These are phyloP conservation scores for Globisporangium orthogonon DNA, from an alignment of 352 stramenopile species.

Conservation along the genomic window DNA sequence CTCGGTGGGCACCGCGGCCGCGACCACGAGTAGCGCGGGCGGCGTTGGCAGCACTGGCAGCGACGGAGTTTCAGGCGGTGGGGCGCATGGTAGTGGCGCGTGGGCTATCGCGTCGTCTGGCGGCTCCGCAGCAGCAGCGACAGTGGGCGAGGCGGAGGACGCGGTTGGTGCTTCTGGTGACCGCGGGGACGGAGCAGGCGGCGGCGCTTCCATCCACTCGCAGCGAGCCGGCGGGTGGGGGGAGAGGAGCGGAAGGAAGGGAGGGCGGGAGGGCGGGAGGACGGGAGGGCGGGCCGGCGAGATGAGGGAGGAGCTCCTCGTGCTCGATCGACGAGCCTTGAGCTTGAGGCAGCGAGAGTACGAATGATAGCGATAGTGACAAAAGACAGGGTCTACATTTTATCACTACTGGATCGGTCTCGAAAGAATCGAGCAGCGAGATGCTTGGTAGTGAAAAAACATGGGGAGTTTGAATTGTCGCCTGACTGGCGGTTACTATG, in stretches of 20 bases:
- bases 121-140: not conserved
- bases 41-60: not conserved
- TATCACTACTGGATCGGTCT: too few species aligned
- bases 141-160: not conserved
- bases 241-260: not conserved
- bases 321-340: not conserved
- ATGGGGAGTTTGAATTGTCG: too few species aligned
- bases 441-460: too few species aligned
- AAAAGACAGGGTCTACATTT: not conserved
- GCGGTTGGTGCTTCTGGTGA: not conserved
- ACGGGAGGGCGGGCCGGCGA: too few species aligned
- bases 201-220: constrained; percentile 2
- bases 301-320: too few species aligned
- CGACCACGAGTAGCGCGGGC: not conserved
- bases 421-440: too few species aligned
- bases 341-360: not conserved
- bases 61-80: not conserved
- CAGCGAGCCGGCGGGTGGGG: not conserved
- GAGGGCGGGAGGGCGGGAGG: too few species aligned
- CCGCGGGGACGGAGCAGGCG: constrained; percentile 1
- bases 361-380: not conserved
- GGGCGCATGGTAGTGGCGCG: not conserved
- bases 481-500: not conserved
- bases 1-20: constrained; percentile 4
- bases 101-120: not conserved